A percentile compares a stretch with the other conserved stretches of the same genome.
Evolutionary conservation across 2,329 filamentous ascomycete species (phyloP).

Genomic region (Cladophialophora psammophila): DNA sequence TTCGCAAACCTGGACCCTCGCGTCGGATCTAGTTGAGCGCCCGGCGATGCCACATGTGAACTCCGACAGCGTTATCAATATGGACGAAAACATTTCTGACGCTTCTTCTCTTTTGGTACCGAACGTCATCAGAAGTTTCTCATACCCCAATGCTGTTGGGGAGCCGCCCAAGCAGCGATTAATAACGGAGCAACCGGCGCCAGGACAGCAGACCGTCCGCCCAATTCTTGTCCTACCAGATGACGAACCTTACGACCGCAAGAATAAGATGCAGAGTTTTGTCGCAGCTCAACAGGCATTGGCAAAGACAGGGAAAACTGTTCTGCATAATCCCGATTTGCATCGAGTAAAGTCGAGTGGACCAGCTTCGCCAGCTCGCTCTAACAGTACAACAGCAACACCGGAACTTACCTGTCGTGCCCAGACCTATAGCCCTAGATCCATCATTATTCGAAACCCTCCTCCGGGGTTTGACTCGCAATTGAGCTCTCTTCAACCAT

Average conservation of each 20-base stretch:
- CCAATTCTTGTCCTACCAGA: background rate
- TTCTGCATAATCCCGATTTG: conserved; percentile 38
- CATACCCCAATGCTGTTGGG: conserved; percentile 14
- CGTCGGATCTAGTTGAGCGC: conserved; percentile 9
- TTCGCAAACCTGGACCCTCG: background rate
- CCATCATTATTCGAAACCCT: conserved; percentile 15
- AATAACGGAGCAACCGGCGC: background rate
- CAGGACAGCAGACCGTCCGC: background rate
- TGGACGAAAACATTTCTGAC: background rate
- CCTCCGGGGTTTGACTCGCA: conserved; percentile 28
- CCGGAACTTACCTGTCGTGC: conserved; percentile 5
- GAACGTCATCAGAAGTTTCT: conserved; percentile 13
- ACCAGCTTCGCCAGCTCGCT: conserved; percentile 3
- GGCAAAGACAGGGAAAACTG: conserved; percentile 39
- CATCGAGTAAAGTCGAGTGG: conserved; percentile 27
- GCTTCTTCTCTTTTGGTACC: background rate
- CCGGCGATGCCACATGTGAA: conserved; percentile 19
- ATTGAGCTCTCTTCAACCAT: background rate
- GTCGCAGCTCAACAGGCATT: conserved; percentile 38
- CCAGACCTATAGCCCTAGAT: background rate
- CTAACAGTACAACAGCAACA: conserved; percentile 10
- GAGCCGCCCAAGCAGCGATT: background rate
- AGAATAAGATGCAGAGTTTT: conserved; percentile 39
- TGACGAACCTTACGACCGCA: conserved; percentile 38
- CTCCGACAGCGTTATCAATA: conserved; percentile 19